Base-by-base conservation (phyloP, 129 eudicot species). In the carrot (Daucus carota) region DNA sequence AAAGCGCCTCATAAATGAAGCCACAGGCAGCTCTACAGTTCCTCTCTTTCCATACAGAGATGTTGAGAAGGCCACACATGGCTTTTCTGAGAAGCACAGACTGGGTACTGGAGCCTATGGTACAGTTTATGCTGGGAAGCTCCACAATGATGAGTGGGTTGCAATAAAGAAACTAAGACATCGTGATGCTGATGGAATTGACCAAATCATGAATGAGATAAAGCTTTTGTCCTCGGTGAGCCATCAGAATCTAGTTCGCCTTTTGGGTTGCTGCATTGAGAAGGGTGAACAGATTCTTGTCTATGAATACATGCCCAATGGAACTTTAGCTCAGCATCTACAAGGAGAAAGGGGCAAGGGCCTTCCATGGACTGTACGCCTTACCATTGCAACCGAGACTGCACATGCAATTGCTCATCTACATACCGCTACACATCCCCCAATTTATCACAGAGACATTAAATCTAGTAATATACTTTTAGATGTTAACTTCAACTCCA, bases 51-150 rank as follows among this genome's bases (percentile, higher is more conserved):
- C 91, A 32, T 89, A 90, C 84, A 90, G 80, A 84, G 98, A 90
- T 70, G 87, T 93, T 62, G 87, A 91, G 78, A 84, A 84, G 73
- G 97, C 98, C 72, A 88, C 98, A 65, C 84, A 83, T 70, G 73
- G 86, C 62, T 92, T 93, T 77, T 87, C 91, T 0, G 97, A 89
- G 32, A 88, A 88, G 76, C 92, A 85, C 76, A 79, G 87, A 75
- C 81, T 93, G 45, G 97, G 98, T 46, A 83, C 89, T 31, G 98
- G 98, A 28, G 98, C 98, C 43, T 93, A 93, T 28, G 98, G 96
- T 45, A 90, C 93, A 0, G 98, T 93, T 81, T 93, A 93, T 67
- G 89, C 96, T 18, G 98, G 96, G 31, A 90, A 80, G 76, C 96
- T 93, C 86, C 81, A 83, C 82, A 87, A 81, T 70, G 88, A 81